Evolutionary conservation across 345 rosid species (phyloP).

Genomic region (Durio zibethinus): DNA sequence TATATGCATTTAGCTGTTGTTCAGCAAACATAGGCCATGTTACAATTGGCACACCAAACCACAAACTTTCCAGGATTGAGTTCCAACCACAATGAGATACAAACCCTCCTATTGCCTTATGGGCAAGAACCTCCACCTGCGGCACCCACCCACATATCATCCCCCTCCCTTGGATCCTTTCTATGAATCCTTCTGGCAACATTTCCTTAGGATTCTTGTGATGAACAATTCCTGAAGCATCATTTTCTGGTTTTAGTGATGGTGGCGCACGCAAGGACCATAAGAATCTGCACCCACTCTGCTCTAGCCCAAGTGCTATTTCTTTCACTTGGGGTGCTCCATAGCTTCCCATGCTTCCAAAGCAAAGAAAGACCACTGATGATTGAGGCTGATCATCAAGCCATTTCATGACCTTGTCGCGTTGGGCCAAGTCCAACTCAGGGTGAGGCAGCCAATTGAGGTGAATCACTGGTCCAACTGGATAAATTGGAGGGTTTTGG

Average conservation of each 20-base stretch:
- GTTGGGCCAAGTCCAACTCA: constrained; percentile 17
- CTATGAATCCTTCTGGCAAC: constrained; percentile 38
- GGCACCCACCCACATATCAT: constrained; percentile 39
- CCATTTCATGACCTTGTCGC: constrained; percentile 34
- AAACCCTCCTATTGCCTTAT: constrained; percentile 35
- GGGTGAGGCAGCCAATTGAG: constrained; percentile 26
- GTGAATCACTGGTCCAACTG: constrained; percentile 43
- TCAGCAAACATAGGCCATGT: constrained; percentile 53
- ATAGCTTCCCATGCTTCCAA: constrained; percentile 42
- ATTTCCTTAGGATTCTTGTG: constrained; percentile 19
- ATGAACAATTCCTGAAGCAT: not conserved
- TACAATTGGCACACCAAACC: constrained; percentile 41
- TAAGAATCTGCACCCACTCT: constrained; percentile 31
- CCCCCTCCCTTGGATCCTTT: constrained; percentile 27
- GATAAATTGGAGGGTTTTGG: constrained; percentile 32
- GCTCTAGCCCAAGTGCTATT: constrained; percentile 18
- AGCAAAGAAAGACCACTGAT: constrained; percentile 44
- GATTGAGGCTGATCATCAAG: constrained; percentile 40
- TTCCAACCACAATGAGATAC: constrained; percentile 56
- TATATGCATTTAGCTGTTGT: constrained; percentile 51
- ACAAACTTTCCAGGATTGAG: constrained; percentile 43
- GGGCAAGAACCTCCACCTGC: constrained; percentile 35
- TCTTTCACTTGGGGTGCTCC: constrained; percentile 26
- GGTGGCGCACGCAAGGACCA: constrained; percentile 30
- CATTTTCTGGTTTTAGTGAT: not conserved